These are phyloP conservation scores for Trichosporon coremiiforme DNA, from an alignment of 1,284 basidiomycete genomes.

Conservation along the genomic window DNA sequence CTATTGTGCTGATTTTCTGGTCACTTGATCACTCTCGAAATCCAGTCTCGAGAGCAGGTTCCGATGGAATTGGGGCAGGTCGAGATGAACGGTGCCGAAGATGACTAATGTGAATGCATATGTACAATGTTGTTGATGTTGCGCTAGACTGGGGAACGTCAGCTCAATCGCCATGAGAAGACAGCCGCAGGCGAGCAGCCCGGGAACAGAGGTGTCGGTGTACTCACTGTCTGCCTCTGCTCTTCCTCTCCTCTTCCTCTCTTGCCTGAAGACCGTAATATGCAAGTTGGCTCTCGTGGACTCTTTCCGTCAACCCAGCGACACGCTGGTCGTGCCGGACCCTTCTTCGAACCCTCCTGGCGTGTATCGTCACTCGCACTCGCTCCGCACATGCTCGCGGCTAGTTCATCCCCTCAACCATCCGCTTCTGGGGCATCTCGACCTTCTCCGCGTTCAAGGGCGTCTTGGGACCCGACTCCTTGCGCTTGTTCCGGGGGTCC, in stretches of 20 bases:
- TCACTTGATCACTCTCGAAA: neutral
- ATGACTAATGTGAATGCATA: constrained; percentile 1
- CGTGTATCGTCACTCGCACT: neutral
- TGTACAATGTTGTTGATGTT: neutral
- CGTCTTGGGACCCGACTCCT: constrained; percentile 40
- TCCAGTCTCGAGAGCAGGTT: too few species aligned
- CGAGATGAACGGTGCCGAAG: neutral
- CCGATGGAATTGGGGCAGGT: too few species aligned
- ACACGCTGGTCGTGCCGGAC: too few species aligned
- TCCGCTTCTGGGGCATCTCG: constrained; percentile 32
- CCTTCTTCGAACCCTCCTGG: too few species aligned
- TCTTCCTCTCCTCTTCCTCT: neutral
- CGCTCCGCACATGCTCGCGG: neutral
- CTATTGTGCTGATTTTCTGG: neutral
- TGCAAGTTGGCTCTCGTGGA: neutral
- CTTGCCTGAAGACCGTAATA: neutral
- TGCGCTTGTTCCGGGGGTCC: constrained; percentile 34
- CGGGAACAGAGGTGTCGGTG: neutral
- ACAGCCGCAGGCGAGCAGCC: neutral
- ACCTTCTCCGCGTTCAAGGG: constrained; percentile 37
- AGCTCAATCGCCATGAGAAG: neutral
- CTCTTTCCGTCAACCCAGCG: too few species aligned
- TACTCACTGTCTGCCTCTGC: neutral
- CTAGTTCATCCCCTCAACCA: constrained; percentile 29
- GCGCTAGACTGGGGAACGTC: neutral